Base-by-base conservation (phyloP, 495 filamentous ascomycete species). In the Penicillium bovifimosum region DNA sequence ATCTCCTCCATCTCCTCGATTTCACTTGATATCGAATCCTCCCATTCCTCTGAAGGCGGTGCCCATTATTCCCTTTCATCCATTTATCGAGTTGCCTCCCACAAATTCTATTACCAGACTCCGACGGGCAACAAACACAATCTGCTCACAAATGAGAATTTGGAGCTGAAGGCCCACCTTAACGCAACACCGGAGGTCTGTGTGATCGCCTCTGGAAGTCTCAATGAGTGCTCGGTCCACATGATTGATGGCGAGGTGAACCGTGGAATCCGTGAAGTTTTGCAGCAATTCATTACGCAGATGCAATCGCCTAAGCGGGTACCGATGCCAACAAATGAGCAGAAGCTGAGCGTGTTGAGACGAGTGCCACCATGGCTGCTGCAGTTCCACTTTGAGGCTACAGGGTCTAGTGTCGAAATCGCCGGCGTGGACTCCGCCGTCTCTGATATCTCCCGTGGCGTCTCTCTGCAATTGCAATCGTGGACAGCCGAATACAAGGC, bases 51-150 rank as follows among this genome's bases (percentile, higher is more conserved):
- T 6, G 85, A 87, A 40, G 90, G 86, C 32, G 87, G 95, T 10
- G 73, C 86, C 5, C 88, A 95, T 60, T 99, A 99, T 65, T 85
- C 86, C 17, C 73, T 99, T 9, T 81, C 82, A 7, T 88, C 90
- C 1, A 86, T 86, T 9, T 83, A 93, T 62, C 81, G 95, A 35
- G 74, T 96, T 39, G 83, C 87, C 46, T 88, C 88, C 2, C 91
- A 99, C 62, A 83, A 93, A 56, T 78, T 99, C 5, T 99, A 97
- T 69, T 99, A 99, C 64, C 95, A 95, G 59, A 96, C 90, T 0
- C 84, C 82, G 6, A 80, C 84, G 6, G 85, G 89, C 0, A 81
- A 80, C 50, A 86, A 89, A 50, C 90, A 95, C 60, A 86, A 96
- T 60, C 76, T 99, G 5, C 76, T 96, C 0, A 80, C 87, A 49